phyloP scores from a whole-genome alignment of 441 rosid genomes.

The Erodium trifolium region DNA sequence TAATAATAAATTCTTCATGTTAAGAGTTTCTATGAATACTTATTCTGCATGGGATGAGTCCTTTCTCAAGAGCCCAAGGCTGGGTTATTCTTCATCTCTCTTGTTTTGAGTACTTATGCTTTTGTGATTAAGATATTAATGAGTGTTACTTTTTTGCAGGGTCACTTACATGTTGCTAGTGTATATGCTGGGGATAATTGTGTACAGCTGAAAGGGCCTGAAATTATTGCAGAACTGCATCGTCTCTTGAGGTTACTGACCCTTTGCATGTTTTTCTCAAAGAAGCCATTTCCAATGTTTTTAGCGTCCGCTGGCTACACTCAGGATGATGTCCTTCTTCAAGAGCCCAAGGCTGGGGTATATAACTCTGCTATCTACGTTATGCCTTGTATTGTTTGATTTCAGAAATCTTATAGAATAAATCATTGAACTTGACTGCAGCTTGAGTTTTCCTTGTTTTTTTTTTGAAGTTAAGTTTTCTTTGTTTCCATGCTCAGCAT shows the following conservation, averaged over 20 bases:
- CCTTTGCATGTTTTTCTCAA: conserved; percentile 80
- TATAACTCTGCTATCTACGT: conserved; percentile 14
- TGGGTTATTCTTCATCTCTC: not conserved
- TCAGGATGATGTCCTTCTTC: conserved; percentile 69
- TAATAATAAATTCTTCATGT: not conserved
- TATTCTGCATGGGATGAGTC: too few species aligned
- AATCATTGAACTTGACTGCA: not conserved
- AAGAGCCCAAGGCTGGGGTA: conserved; percentile 96
- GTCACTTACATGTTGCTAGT: conserved; percentile 65
- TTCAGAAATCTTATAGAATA: not conserved
- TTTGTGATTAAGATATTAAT: not conserved
- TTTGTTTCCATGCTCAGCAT: not conserved
- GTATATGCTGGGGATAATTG: conserved; percentile 67
- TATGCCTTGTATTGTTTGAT: not conserved
- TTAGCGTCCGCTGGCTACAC: conserved; percentile 66
- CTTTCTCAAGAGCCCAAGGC: too few species aligned
- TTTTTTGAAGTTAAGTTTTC: not conserved
- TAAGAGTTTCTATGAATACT: not conserved
- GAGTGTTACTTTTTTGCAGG: conserved; percentile 36
- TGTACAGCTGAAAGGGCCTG: conserved; percentile 53
- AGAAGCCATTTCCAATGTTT: conserved; percentile 82
- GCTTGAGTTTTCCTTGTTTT: not conserved
- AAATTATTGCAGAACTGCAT: conserved; percentile 50
- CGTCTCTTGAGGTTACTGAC: conserved; percentile 59
- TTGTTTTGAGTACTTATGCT: too few species aligned